Evolutionary conservation across 306 rosid genomes (phyloP), one percentile per base, ranked within the genome.

Genomic region (Quercus robur): DNA sequence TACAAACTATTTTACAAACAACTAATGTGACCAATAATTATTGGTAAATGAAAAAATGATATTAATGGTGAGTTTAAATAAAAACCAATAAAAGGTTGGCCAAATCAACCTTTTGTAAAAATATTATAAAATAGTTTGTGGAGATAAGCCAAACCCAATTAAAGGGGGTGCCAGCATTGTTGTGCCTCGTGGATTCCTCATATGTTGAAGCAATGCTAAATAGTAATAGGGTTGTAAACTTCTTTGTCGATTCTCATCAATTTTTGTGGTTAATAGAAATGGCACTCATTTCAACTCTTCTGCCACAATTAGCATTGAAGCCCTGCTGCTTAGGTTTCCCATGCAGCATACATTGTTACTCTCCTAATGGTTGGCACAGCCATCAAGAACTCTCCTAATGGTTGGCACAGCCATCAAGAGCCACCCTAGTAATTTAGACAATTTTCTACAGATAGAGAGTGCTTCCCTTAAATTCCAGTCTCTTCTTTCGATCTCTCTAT

Each of bases 231-330:
- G 52, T 11, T 11, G 15, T 9, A 46, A 46, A 9, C 52, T 46
- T 46, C 52, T 38, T 8, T 17, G 2, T 41, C 57, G 15, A 10
- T 35, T 9, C 5, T 44, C 51, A 41, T 41, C 3, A 13, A 66
- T 33, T 28, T 75, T 52, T 68, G 51, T 68, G 52, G n/a, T 30
- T 21, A 23, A 61, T 12, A 61, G 70, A 12, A 11, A 20, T 30
- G 79, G 79, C 79, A 74, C 84, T 80, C 75, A 30, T 26, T 74
- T 80, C 79, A 80, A 80, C 75, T 73, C n/a, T 18, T 41, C 51
- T 30, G 5, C 38, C 54, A 46, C 56, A 44, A 41, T 14, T 46
- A n/a, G 26, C 12, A 46, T 28, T 77, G 25, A 66, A 77, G 44
- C 61, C 3, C 28, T 19, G 73, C 8, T 14, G 23, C 70, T 77